Conservation (phyloP, 1,139 yeast genomes). For the Debaryomycetaceae sp. region DNA sequence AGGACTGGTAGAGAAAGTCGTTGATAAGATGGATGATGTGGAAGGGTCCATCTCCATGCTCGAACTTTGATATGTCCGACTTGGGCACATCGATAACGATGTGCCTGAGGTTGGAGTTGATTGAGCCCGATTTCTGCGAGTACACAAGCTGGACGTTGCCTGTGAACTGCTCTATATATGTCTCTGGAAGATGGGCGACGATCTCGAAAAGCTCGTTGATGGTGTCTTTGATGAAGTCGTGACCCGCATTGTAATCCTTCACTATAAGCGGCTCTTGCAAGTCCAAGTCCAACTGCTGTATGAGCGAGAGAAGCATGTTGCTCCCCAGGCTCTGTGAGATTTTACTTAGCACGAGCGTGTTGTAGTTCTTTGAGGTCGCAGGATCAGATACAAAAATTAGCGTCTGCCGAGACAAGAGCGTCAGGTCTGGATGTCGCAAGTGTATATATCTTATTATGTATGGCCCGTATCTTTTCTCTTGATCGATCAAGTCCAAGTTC, state of each 20-base stretch:
- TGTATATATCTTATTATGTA: constrained; percentile 6
- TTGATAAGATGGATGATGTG: constrained; percentile 6
- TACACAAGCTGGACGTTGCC: constrained; percentile 17
- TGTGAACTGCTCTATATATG: constrained; percentile 1
- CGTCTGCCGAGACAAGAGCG: constrained; percentile 9
- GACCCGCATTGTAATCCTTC: constrained; percentile 9
- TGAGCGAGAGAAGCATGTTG: constrained; percentile 1
- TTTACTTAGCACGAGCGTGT: constrained; percentile 9
- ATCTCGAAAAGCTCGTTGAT: constrained; percentile 8
- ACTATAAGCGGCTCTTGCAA: constrained; percentile 12
- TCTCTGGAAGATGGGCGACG: constrained; percentile 1
- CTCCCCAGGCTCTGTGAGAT: not conserved
- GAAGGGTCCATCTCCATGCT: constrained; percentile 6
- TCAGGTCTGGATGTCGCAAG: constrained; percentile 4
- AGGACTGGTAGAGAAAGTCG: constrained; percentile 15
- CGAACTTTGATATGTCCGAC: constrained; percentile 14
- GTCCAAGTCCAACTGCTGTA: constrained; percentile 7
- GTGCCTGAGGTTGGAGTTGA: constrained; percentile 15
- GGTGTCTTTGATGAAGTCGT: constrained; percentile 8
- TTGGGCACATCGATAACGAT: constrained; percentile 23
- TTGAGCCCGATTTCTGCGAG: not conserved
- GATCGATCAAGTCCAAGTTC: constrained; percentile 2
- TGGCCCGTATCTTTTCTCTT: constrained; percentile 1
- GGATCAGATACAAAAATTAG: constrained; percentile 7
- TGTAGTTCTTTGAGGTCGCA: constrained; percentile 4